Conservation (phyloP, 73 alveolate genomes). For the Effrenium voratum region DNA sequence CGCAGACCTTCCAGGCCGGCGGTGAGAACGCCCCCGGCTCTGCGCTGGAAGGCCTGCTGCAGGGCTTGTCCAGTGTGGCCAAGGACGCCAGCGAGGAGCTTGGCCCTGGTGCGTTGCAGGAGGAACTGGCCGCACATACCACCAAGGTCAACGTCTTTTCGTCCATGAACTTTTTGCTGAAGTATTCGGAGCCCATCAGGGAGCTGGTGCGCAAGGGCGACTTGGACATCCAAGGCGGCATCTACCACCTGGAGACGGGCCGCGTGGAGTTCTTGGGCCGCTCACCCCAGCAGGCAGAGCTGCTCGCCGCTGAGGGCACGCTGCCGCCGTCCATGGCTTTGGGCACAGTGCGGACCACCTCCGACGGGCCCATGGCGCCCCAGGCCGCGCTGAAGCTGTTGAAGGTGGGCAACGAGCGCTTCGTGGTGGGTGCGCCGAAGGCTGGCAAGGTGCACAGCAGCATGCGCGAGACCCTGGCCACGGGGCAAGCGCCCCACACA, state of each 20-base stretch:
- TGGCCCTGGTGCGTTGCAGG: constrained; percentile 45
- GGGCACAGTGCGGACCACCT: constrained; percentile 38
- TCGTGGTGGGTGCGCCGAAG: too few species aligned
- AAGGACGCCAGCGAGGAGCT: constrained; percentile 41
- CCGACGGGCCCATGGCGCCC: constrained; percentile 17
- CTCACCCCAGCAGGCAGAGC: constrained; percentile 50
- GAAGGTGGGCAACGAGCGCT: too few species aligned
- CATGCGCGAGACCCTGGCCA: too few species aligned
- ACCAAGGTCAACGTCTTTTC: constrained; percentile 58
- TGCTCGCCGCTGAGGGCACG: constrained; percentile 1
- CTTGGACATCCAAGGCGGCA: constrained; percentile 80
- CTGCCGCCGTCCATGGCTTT: constrained; percentile 54
- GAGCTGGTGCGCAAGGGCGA: constrained; percentile 74
- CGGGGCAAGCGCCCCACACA: too few species aligned
- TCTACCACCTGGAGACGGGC: constrained; percentile 51
- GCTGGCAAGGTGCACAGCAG: too few species aligned
- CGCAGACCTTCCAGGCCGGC: background rate
- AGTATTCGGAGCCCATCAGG: constrained; percentile 47
- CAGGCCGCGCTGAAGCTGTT: too few species aligned
- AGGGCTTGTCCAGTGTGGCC: constrained; percentile 49
- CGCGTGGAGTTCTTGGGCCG: constrained; percentile 56
- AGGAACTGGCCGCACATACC: constrained; percentile 11
- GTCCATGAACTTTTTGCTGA: constrained; percentile 34
- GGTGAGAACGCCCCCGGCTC: constrained; percentile 33
- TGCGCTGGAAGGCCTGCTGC: constrained; percentile 80